A percentile compares a stretch with the other conserved stretches of the same genome.
These are phyloP conservation scores for Candida coquimbonensis DNA, from an alignment of 805 yeast genomes.

Conservation along the genomic window DNA sequence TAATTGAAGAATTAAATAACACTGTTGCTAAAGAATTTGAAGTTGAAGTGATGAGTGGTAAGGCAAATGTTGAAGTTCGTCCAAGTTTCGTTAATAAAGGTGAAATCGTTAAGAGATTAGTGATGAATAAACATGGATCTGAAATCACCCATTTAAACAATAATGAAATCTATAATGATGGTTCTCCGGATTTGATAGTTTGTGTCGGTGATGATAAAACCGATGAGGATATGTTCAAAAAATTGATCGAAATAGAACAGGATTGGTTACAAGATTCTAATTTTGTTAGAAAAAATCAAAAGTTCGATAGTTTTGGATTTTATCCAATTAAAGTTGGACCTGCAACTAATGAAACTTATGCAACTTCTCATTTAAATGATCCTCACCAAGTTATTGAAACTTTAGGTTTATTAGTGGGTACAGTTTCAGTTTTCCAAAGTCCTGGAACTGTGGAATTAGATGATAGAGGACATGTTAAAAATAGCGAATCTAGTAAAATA, in stretches of 20 bases:
- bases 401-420: conserved; percentile 72
- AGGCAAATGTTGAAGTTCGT: conserved; percentile 95
- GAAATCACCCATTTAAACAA: conserved; percentile 15
- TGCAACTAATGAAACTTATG: conserved; percentile 77
- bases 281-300: conserved; percentile 32
- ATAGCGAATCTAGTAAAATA: conserved; percentile 33
- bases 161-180: conserved; percentile 25
- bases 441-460: conserved; percentile 72
- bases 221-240: conserved; percentile 94
- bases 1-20: conserved; percentile 55
- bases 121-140: conserved; percentile 54
- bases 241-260: conserved; percentile 57
- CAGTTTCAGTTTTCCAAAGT: conserved; percentile 69
- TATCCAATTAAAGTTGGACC: conserved; percentile 92
- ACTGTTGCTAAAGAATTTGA: conserved; percentile 62
- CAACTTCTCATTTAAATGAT: conserved; percentile 77
- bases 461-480: conserved; percentile 63
- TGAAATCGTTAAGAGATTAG: conserved; percentile 81
- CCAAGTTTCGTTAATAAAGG: conserved; percentile 95
- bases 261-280: conserved; percentile 38
- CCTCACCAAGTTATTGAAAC: conserved; percentile 83
- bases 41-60: conserved; percentile 94
- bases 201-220: conserved; percentile 96
- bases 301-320: conserved; percentile 52
- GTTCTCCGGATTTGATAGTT: conserved; percentile 74